Evolutionary conservation across 495 filamentous ascomycete species (phyloP), one percentile per base, ranked within the genome.

Genomic region (Hypoxylon crocopeplum): DNA sequence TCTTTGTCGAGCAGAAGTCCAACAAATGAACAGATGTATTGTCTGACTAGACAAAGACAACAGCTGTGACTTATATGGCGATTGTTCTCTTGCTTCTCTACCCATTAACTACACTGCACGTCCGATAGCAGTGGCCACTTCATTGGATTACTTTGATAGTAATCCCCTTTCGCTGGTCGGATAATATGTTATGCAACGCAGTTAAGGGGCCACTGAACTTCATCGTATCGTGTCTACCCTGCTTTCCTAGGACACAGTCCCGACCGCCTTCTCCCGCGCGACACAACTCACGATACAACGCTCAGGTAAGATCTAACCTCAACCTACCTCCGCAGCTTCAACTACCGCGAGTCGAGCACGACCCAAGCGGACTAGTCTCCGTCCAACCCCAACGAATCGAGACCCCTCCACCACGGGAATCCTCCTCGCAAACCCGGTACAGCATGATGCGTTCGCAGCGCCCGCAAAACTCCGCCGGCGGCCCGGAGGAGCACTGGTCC

Each of bases 81-180:
- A 30, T 17, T 2, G 5, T 12, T 5, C 38, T 45, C 6, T 13
- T n/a, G n/a, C n/a, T n/a, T n/a, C n/a, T n/a, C n/a, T n/a, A n/a
- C n/a, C n/a, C n/a, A n/a, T n/a, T n/a, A n/a, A n/a, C n/a, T n/a
- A n/a, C n/a, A n/a, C n/a, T n/a, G n/a, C n/a, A n/a, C n/a, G n/a
- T n/a, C n/a, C n/a, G n/a, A n/a, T n/a, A n/a, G n/a, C n/a, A n/a
- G n/a, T n/a, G n/a, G n/a, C n/a, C n/a, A n/a, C n/a, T n/a, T n/a
- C n/a, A n/a, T n/a, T n/a, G n/a, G n/a, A 17, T 40, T 48, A 13
- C 44, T 56, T 56, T 19, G 36, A 56, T 27, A 56, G 53, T 48
- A 34, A 42, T 32, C 25, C 8, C 19, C n/a, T 19, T 22, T 10
- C 12, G 8, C 4, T 16, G 17, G 38, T 20, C 41, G 7, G 2